Conservation (phyloP, 106 monocot genomes). For the Dendrobium chrysotoxum region DNA sequence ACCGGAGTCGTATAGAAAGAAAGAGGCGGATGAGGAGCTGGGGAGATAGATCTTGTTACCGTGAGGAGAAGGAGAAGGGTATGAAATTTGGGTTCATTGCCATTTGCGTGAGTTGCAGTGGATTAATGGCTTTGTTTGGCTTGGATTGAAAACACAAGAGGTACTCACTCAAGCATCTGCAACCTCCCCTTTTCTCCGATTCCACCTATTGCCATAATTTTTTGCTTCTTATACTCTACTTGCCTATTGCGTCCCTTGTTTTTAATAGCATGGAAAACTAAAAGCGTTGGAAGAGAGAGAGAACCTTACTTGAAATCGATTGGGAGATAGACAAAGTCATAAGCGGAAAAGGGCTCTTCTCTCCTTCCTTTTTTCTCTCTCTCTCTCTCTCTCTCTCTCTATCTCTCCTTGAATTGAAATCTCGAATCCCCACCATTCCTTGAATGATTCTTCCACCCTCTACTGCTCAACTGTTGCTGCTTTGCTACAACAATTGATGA, state of each 20-base stretch:
- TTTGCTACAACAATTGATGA: conserved; percentile 16
- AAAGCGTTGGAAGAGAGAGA: conserved; percentile 4
- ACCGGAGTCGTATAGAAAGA: conserved; percentile 33
- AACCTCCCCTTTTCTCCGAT: conserved; percentile 15
- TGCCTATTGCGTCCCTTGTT: not conserved
- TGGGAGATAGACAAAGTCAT: conserved; percentile 97
- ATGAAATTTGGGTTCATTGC: conserved; percentile 1
- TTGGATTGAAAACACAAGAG: not conserved
- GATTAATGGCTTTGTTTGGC: too few species aligned
- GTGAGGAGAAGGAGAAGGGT: conserved; percentile 9
- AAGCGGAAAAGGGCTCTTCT: conserved; percentile 58
- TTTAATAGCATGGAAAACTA: not conserved
- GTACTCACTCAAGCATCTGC: conserved; percentile 9
- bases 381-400: not conserved
- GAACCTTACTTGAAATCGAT: conserved; percentile 95
- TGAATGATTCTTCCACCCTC: conserved; percentile 21
- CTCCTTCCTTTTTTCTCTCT: conserved; percentile 26
- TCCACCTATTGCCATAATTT: not conserved
- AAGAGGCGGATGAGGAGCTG: conserved; percentile 8
- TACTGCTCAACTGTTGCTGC: conserved; percentile 24
- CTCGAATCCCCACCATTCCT: conserved; percentile 28
- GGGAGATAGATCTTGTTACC: conserved; percentile 36
- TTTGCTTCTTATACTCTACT: not conserved
- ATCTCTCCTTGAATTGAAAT: conserved; percentile 50
- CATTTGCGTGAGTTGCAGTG: conserved; percentile 6